Percentiles rank a stretch among this genome's conserved stretches.
Evolutionary conservation across 225 moss, liverwort and hornwort genomes (phyloP).

Genomic region (Marchantia polymorpha): DNA sequence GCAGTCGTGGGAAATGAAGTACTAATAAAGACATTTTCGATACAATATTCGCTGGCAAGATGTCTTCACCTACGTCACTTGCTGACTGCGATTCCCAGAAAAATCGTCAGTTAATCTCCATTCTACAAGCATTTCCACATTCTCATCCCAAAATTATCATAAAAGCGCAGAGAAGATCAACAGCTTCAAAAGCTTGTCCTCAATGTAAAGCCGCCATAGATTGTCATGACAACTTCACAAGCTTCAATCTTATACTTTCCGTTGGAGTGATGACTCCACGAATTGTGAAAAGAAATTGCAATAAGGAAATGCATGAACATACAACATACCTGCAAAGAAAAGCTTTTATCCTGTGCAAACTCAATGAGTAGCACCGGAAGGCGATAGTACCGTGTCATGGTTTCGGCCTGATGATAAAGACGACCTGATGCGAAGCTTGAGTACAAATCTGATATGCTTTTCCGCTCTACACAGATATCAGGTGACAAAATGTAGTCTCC

Average conservation of each 20-base stretch:
- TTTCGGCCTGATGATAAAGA: conserved; percentile 96
- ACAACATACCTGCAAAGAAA: conserved; percentile 72
- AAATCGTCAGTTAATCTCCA: too few species aligned
- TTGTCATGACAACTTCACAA: too few species aligned
- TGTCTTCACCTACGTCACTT: conserved; percentile 85
- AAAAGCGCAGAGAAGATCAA: too few species aligned
- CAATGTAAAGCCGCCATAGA: too few species aligned
- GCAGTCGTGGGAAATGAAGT: conserved; percentile 93
- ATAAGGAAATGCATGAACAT: neutral
- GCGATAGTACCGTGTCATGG: conserved; percentile 85
- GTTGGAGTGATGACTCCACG: neutral
- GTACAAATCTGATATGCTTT: conserved; percentile 86
- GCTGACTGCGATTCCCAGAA: conserved; percentile 56
- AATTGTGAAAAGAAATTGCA: neutral
- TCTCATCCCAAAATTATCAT: too few species aligned
- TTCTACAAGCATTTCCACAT: neutral
- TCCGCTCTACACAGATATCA: conserved; percentile 92
- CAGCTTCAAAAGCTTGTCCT: too few species aligned
- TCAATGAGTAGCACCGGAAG: conserved; percentile 91
- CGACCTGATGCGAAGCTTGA: conserved; percentile 89
- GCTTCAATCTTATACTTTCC: neutral
- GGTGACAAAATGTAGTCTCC: conserved; percentile 97
- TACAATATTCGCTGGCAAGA: conserved; percentile 73
- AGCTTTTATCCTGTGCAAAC: conserved; percentile 96
- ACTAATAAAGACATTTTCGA: conserved; percentile 90